Percentiles rank a stretch among this genome's conserved stretches.
phyloP scores from a whole-genome alignment of 371 early-diverging fungal genomes.

The Mortierella sp. region DNA sequence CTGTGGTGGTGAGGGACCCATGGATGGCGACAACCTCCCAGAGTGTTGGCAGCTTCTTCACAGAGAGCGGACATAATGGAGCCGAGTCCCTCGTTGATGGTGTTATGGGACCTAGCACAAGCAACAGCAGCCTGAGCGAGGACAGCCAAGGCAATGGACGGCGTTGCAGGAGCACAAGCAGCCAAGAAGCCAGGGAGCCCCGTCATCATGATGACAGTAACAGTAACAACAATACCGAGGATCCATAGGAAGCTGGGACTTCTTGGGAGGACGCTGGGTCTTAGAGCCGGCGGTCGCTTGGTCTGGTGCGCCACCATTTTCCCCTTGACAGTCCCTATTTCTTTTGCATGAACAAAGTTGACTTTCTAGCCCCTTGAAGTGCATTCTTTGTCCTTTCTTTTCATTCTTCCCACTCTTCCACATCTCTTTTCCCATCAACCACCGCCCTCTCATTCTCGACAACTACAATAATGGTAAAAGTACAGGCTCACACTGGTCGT shows the following conservation, averaged over 20 bases:
- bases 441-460: background rate
- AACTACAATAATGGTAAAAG: constrained; percentile 5
- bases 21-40: background rate
- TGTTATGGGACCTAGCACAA: background rate
- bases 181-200: background rate
- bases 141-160: background rate
- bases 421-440: background rate
- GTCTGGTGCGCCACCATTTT: background rate
- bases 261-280: background rate
- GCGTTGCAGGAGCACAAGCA: background rate
- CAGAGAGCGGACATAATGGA: background rate
- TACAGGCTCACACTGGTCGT: background rate
- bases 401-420: background rate
- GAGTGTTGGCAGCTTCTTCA: constrained; percentile 15
- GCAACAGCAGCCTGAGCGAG: background rate
- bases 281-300: background rate
- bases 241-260: background rate
- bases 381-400: background rate
- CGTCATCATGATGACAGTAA: background rate
- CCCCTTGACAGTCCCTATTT: background rate
- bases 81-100: background rate
- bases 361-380: too few species aligned
- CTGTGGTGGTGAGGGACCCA: background rate
- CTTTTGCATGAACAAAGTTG: too few species aligned
- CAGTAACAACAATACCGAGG: background rate